These are phyloP conservation scores for Tuber microsphaerosporum DNA, from an alignment of 495 filamentous ascomycete genomes.

Conservation along the genomic window DNA sequence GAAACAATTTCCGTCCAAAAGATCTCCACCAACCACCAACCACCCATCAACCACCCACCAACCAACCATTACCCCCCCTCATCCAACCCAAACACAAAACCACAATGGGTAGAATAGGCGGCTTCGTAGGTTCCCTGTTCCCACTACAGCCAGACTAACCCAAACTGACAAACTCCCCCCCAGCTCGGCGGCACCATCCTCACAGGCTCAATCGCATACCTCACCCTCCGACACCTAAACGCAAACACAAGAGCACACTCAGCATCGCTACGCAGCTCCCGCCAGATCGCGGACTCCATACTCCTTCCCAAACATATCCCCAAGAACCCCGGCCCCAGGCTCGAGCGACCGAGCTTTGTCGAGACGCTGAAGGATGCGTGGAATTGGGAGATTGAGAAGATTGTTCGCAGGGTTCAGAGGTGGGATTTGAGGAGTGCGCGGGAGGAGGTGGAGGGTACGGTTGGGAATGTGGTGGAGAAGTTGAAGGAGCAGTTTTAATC, in stretches of 20 bases:
- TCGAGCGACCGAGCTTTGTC: constrained; percentile 48
- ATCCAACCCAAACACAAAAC: constrained; percentile 9
- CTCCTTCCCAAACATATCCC: constrained; percentile 43
- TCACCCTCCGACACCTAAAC: constrained; percentile 67
- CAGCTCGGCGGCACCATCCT: constrained; percentile 79
- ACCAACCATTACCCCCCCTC: not conserved
- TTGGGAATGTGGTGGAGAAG: constrained; percentile 28
- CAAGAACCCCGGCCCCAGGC: constrained; percentile 43
- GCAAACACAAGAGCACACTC: constrained; percentile 65
- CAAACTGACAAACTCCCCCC: constrained; percentile 15
- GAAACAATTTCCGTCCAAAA: not conserved
- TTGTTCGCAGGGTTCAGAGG: constrained; percentile 61
- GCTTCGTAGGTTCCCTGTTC: constrained; percentile 60
- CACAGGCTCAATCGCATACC: constrained; percentile 72
- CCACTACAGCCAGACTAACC: constrained; percentile 25
- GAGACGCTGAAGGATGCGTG: constrained; percentile 70
- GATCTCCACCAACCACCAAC: not conserved
- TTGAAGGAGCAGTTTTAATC: not conserved
- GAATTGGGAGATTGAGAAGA: constrained; percentile 66
- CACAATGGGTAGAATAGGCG: constrained; percentile 69
- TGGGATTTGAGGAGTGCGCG: constrained; percentile 57
- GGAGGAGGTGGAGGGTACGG: constrained; percentile 49
- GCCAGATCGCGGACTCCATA: constrained; percentile 51
- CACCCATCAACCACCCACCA: not conserved
- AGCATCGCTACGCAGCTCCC: constrained; percentile 63